Evolutionary conservation across 768 basidiomycete genomes (phyloP).

Genomic region (Tricholoma flavovirens): DNA sequence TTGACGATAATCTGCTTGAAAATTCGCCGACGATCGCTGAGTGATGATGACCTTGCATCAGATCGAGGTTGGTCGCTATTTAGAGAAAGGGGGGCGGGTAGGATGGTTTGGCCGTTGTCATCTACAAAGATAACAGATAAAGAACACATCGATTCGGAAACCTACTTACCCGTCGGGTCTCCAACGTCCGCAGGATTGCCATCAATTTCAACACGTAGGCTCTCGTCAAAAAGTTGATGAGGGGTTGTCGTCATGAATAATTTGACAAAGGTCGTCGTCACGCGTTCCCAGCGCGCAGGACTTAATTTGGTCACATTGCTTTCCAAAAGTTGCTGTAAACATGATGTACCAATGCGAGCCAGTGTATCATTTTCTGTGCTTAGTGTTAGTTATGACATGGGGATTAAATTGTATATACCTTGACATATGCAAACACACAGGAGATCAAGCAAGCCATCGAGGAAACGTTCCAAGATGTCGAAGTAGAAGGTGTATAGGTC

Average conservation of each 20-base stretch:
- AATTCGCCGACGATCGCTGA: constrained; percentile 69
- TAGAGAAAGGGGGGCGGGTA: constrained; percentile 88
- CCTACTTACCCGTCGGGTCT: constrained; percentile 36
- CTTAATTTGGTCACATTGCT: constrained; percentile 87
- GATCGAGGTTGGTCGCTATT: constrained; percentile 47
- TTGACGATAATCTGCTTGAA: constrained; percentile 99
- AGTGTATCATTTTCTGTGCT: constrained; percentile 91
- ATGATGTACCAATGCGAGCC: constrained; percentile 95
- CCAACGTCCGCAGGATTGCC: constrained; percentile 46
- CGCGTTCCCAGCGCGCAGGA: constrained; percentile 81
- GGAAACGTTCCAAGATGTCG: constrained; percentile 78
- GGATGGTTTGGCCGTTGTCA: constrained; percentile 55
- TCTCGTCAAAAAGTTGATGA: constrained; percentile 93
- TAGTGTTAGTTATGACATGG: constrained; percentile 2
- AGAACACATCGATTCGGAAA: neutral
- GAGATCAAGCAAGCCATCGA: constrained; percentile 91
- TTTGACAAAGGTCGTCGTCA: constrained; percentile 88
- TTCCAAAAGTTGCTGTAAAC: constrained; percentile 92
- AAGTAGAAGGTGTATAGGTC: constrained; percentile 96
- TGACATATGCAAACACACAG: constrained; percentile 97
- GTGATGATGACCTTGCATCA: constrained; percentile 50
- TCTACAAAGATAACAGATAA: constrained; percentile 33
- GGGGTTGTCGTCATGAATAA: constrained; percentile 98
- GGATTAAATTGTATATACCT: constrained; percentile 45
- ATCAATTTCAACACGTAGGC: constrained; percentile 79